phyloP scores from a whole-genome alignment of 768 basidiomycete species.

The Mrakia frigida region DNA sequence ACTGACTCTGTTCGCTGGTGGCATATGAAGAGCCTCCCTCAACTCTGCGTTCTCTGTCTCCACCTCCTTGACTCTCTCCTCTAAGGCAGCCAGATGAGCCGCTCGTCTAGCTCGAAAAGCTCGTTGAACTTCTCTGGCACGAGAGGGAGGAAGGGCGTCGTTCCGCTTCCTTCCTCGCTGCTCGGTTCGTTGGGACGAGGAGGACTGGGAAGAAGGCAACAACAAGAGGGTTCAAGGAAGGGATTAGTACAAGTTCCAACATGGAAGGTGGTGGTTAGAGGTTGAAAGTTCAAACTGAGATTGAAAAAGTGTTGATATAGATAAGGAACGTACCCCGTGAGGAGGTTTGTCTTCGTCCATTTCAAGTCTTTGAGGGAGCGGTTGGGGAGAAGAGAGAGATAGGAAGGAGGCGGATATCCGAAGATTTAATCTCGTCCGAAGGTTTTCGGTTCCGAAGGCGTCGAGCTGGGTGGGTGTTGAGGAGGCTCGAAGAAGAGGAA shows the following conservation, averaged over 20 bases:
- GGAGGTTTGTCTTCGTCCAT: no score
- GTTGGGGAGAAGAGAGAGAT: no score
- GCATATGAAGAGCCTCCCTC: conserved; percentile 51
- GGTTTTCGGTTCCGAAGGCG: no score
- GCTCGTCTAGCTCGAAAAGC: conserved; percentile 84
- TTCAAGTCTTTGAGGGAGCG: no score
- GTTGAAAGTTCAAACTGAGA: no score
- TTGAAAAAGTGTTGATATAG: no score
- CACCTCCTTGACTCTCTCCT: conserved; percentile 71
- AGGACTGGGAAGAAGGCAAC: background rate
- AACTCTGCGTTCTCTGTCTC: conserved; percentile 76
- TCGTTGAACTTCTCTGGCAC: conserved; percentile 81
- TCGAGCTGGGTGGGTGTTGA: no score
- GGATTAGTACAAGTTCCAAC: background rate
- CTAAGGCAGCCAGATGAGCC: conserved; percentile 77
- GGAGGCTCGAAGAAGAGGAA: no score
- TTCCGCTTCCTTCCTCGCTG: conserved; percentile 40
- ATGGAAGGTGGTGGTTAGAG: no score
- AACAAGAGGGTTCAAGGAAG: background rate
- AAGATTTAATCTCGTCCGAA: no score
- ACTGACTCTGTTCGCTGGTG: conserved; percentile 33
- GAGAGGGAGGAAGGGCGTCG: conserved; percentile 66
- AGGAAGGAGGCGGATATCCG: no score
- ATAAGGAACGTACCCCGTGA: no score
- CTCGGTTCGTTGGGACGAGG: conserved; percentile 17